phyloP scores from a whole-genome alignment of 164 flowering plant genomes.

The Umbellularia californica region DNA sequence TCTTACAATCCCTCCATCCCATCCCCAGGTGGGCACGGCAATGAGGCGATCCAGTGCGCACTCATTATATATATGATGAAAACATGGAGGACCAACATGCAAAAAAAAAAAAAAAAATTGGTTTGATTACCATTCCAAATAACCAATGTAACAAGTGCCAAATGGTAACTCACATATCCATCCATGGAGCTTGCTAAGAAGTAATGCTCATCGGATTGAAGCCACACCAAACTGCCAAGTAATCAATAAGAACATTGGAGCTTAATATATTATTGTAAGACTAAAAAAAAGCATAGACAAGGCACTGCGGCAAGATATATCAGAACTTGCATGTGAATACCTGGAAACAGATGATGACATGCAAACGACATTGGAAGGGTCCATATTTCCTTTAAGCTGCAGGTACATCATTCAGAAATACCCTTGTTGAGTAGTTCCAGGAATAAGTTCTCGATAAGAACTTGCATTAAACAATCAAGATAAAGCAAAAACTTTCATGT shows the following conservation, averaged over 20 bases:
- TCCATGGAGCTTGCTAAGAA: conserved; percentile 97
- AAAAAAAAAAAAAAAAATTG: too few species aligned
- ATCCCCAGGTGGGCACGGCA: too few species aligned
- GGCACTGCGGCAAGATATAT: neutral
- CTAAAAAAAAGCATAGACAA: neutral
- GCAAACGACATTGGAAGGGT: conserved; percentile 32
- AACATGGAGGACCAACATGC: too few species aligned
- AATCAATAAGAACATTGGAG: neutral
- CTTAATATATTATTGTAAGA: neutral
- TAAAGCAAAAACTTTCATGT: too few species aligned
- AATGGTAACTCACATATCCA: conserved; percentile 66
- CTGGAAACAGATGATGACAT: conserved; percentile 82
- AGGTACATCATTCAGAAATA: conserved; percentile 13
- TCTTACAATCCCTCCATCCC: too few species aligned
- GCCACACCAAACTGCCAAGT: conserved; percentile 57
- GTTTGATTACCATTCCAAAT: neutral
- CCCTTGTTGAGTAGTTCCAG: neutral
- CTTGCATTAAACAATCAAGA: neutral
- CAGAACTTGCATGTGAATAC: conserved; percentile 23
- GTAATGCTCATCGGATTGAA: conserved; percentile 63
- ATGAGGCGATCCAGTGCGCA: too few species aligned
- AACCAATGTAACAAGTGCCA: neutral
- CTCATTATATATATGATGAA: too few species aligned
- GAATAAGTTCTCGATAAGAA: neutral
- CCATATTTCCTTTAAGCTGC: conserved; percentile 64